Conservation (phyloP, 2,329 filamentous ascomycete genomes). For the Phyllosticta citriasiana region DNA sequence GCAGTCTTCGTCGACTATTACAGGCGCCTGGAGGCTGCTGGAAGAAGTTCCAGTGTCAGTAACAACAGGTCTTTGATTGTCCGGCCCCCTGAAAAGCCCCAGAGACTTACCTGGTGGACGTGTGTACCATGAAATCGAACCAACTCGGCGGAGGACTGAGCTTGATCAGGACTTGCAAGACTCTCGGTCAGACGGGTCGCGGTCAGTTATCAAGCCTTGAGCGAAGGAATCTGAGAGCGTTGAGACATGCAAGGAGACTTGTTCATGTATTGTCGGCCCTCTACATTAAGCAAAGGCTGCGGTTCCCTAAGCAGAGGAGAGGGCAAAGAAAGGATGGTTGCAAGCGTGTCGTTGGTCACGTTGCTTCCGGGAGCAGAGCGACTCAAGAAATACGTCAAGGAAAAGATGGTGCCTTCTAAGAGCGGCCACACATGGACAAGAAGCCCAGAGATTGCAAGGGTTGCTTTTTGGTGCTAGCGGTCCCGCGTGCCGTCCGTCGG, state of each 20-base stretch:
- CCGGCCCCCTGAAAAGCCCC: not conserved
- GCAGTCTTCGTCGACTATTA: constrained; percentile 19
- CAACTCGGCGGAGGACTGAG: constrained; percentile 1
- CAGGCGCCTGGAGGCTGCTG: constrained; percentile 21
- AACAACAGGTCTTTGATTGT: not conserved
- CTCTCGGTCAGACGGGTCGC: constrained; percentile 6
- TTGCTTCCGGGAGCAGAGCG: not conserved
- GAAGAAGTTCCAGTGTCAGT: constrained; percentile 15
- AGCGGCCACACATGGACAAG: not conserved
- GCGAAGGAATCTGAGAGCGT: constrained; percentile 2
- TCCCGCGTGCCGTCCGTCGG: constrained; percentile 1
- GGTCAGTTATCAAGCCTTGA: constrained; percentile 10
- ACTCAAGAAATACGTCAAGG: constrained; percentile 2
- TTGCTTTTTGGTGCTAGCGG: constrained; percentile 7
- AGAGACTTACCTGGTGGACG: constrained; percentile 3
- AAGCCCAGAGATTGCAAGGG: constrained; percentile 9
- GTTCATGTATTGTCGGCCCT: constrained; percentile 3
- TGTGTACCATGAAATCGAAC: constrained; percentile 10
- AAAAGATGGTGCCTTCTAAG: not conserved
- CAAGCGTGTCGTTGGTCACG: not conserved
- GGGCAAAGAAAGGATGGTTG: constrained; percentile 3
- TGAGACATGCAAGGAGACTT: constrained; percentile 10
- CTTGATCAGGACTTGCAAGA: not conserved
- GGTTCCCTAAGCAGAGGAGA: constrained; percentile 5
- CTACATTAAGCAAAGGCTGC: constrained; percentile 3